These are phyloP conservation scores for Nothomitra cinnamomea DNA, from an alignment of 2,329 filamentous ascomycete genomes.

Conservation along the genomic window DNA sequence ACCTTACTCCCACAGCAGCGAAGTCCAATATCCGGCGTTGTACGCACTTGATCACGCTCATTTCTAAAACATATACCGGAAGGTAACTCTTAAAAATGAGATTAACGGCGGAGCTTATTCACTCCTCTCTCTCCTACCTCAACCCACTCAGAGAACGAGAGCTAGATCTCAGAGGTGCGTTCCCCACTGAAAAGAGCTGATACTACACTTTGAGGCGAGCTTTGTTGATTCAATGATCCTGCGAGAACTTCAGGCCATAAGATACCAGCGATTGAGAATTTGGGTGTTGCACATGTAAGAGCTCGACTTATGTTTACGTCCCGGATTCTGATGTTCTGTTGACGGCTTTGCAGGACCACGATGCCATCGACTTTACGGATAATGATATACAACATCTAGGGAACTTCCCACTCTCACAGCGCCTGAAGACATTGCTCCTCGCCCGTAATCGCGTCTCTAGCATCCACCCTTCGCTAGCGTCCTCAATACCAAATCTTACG, in stretches of 20 bases:
- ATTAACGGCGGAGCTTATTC: constrained; percentile 88
- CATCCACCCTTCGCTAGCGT: constrained; percentile 60
- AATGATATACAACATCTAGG: constrained; percentile 83
- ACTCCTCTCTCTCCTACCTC: constrained; percentile 89
- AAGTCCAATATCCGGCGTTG: not conserved
- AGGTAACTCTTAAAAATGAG: constrained; percentile 43
- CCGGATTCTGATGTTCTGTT: not conserved
- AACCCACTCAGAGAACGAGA: constrained; percentile 98
- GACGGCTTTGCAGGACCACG: constrained; percentile 54
- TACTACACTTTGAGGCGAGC: constrained; percentile 71
- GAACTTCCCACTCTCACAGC: constrained; percentile 84
- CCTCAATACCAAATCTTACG: constrained; percentile 63
- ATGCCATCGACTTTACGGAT: constrained; percentile 95
- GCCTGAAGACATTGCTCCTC: constrained; percentile 72
- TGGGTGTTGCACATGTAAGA: constrained; percentile 79
- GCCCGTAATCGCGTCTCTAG: constrained; percentile 73
- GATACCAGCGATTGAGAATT: constrained; percentile 92
- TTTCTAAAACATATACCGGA: not conserved
- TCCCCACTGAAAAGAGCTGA: constrained; percentile 69
- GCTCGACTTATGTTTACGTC: not conserved
- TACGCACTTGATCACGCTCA: not conserved
- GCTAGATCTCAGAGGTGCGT: constrained; percentile 97
- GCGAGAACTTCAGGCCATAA: constrained; percentile 57
- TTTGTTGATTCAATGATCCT: constrained; percentile 49
- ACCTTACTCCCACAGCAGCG: too few species aligned